Conservation (phyloP, 2,329 filamentous ascomycete genomes). For the Alternaria arborescens region DNA sequence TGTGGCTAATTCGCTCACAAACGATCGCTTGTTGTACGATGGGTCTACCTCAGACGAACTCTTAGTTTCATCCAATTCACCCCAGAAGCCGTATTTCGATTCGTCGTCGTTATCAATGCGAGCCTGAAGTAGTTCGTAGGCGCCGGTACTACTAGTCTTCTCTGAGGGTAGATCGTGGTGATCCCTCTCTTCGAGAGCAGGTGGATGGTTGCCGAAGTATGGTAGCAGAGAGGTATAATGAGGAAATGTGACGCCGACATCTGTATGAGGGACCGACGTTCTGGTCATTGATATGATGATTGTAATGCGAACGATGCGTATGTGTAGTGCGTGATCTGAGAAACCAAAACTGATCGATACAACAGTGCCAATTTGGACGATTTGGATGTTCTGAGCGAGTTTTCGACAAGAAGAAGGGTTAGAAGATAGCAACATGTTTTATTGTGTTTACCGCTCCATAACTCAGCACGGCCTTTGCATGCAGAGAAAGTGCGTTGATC, state of each 20-base stretch:
- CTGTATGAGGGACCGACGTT: slow-evolving; percentile 11
- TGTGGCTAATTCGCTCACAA: neutral
- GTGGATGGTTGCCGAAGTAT: slow-evolving; percentile 18
- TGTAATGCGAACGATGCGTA: slow-evolving; percentile 5
- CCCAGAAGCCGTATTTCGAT: slow-evolving; percentile 19
- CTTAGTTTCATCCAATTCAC: slow-evolving; percentile 8
- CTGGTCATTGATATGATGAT: neutral
- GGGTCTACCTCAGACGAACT: neutral
- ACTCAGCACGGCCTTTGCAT: neutral
- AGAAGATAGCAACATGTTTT: neutral
- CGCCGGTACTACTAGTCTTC: neutral
- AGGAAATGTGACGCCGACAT: slow-evolving; percentile 18
- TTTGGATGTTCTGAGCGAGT: neutral
- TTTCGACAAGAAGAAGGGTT: neutral
- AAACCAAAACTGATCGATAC: slow-evolving; percentile 7
- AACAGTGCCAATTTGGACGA: neutral
- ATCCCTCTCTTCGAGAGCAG: neutral
- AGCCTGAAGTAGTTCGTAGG: neutral
- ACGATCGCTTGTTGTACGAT: neutral
- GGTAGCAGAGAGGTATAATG: slow-evolving; percentile 21
- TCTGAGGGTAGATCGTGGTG: neutral
- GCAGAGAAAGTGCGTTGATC: neutral
- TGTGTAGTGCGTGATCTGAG: slow-evolving; percentile 11
- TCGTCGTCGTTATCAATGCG: slow-evolving; percentile 17
- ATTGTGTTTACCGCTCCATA: neutral